phyloP scores from a whole-genome alignment of 371 early-diverging fungal genomes.

The Umbelopsis sp. region DNA sequence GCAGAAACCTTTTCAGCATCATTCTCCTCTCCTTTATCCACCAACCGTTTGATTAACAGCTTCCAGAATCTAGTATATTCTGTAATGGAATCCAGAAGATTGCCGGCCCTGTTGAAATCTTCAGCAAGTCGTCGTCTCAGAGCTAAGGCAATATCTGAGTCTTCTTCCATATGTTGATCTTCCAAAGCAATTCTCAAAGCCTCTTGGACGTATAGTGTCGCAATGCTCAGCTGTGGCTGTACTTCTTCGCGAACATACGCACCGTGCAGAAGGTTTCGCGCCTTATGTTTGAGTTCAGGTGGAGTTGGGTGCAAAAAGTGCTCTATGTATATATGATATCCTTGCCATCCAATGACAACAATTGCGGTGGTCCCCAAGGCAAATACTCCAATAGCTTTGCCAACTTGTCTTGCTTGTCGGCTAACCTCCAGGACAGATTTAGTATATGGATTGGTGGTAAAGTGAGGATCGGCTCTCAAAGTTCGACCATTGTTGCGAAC shows the following conservation, averaged over 20 bases:
- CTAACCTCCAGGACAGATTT: slow-evolving; percentile 32
- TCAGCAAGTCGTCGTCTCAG: slow-evolving; percentile 44
- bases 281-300: slow-evolving; percentile 39
- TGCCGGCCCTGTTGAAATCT: slow-evolving; percentile 42
- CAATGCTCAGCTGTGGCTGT: slow-evolving; percentile 41
- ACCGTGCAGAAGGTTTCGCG: slow-evolving; percentile 51
- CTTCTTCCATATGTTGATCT: slow-evolving; percentile 36
- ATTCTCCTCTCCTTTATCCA: slow-evolving; percentile 12
- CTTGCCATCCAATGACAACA: slow-evolving; percentile 42
- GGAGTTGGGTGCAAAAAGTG: slow-evolving; percentile 45
- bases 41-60: slow-evolving; percentile 27
- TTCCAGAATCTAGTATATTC: slow-evolving; percentile 50
- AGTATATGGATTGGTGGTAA: slow-evolving; percentile 41
- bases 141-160: slow-evolving; percentile 33
- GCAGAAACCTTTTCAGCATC: not conserved
- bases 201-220: slow-evolving; percentile 43
- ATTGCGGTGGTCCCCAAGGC: slow-evolving; percentile 32
- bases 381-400: slow-evolving; percentile 42
- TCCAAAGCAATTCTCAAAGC: slow-evolving; percentile 45
- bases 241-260: slow-evolving; percentile 53
- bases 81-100: slow-evolving; percentile 46
- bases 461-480: slow-evolving; percentile 8
- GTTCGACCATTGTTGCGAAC: not conserved
- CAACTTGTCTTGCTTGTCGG: slow-evolving; percentile 34
- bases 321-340: slow-evolving; percentile 55